Evolutionary conservation across 768 basidiomycete genomes (phyloP).

Genomic region (Hygrophoropsis aurantiaca): DNA sequence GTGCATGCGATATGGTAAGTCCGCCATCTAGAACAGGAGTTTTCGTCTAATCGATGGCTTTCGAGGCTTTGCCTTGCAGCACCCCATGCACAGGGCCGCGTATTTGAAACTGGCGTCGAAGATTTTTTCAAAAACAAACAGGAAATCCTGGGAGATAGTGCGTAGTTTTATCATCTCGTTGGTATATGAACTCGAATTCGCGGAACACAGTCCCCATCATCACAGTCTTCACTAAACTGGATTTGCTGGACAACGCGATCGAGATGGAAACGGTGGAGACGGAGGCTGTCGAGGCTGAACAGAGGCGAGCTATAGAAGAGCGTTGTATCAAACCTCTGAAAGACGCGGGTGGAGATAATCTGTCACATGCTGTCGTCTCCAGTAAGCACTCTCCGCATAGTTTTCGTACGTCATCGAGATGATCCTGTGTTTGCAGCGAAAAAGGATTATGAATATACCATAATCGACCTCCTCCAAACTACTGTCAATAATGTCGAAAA

Average conservation of each 20-base stretch:
- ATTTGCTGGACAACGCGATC: background rate
- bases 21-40: background rate
- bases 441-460: conserved; percentile 2
- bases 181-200: background rate
- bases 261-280: background rate
- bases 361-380: conserved; percentile 4
- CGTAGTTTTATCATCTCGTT: background rate
- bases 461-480: conserved; percentile 1
- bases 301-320: background rate
- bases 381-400: background rate
- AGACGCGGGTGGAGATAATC: background rate
- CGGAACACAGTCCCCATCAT: conserved; percentile 2
- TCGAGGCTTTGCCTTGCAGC: conserved; percentile 6
- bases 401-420: background rate
- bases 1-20: conserved; percentile 15
- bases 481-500: conserved; percentile 9
- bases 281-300: no score
- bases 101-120: conserved; percentile 3
- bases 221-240: conserved; percentile 7
- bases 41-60: background rate
- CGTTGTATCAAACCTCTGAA: conserved; percentile 5
- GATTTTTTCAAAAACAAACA: conserved; percentile 1
- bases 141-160: conserved; percentile 4
- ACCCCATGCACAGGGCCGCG: conserved; percentile 4
- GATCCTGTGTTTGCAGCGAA: background rate